Conservation (phyloP, 352 stramenopile genomes). For the Phytophthora megakarya region DNA sequence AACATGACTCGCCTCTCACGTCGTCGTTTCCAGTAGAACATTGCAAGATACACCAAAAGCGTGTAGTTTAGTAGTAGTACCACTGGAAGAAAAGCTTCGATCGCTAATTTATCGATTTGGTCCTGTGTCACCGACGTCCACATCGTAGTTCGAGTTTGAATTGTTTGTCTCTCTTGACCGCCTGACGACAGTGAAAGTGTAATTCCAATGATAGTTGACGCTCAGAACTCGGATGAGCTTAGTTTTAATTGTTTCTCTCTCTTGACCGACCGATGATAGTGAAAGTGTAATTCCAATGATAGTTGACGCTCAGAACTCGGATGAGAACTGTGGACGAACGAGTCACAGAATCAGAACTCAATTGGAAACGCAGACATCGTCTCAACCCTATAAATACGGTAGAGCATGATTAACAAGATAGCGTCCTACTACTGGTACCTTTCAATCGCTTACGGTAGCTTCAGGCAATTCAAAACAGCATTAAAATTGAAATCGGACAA, state of each 20-base stretch:
- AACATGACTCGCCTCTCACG: slow-evolving; percentile 17
- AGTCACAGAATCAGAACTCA: no score
- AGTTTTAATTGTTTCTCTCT: not conserved
- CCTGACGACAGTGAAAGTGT: not conserved
- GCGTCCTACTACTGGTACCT: no score
- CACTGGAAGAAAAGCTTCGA: slow-evolving; percentile 37
- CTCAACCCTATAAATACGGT: no score
- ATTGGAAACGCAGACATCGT: no score
- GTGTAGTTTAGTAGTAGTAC: slow-evolving; percentile 49
- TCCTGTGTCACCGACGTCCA: slow-evolving; percentile 31
- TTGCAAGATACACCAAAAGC: slow-evolving; percentile 44
- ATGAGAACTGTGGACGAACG: no score
- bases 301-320: not conserved
- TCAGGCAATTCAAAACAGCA: no score
- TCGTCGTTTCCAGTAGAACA: slow-evolving; percentile 37
- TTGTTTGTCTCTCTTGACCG: not conserved
- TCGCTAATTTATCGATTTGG: slow-evolving; percentile 21
- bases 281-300: not conserved
- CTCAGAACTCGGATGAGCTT: not conserved
- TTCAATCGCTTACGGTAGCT: no score
- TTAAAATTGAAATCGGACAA: no score
- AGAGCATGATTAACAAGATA: no score
- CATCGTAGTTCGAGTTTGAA: not conserved
- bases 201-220: not conserved
- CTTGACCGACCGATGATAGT: not conserved